A percentile compares a stretch with the other conserved stretches of the same genome.
phyloP scores from a whole-genome alignment of 805 yeast genomes.

The Wickerhamiella occidentalis region DNA sequence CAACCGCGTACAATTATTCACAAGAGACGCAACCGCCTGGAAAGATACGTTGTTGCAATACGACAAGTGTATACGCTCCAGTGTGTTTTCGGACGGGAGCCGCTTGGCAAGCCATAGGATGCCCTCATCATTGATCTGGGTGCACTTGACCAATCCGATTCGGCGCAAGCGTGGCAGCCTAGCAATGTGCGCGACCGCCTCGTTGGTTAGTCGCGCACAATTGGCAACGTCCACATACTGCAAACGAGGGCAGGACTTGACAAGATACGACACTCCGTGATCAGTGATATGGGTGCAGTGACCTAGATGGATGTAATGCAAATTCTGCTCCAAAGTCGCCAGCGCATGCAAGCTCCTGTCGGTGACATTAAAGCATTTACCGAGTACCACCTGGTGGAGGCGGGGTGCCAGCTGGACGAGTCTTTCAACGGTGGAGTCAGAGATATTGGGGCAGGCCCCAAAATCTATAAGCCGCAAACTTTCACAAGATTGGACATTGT shows the following conservation, averaged over 20 bases:
- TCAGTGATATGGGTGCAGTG: slow-evolving; percentile 89
- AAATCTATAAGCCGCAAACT: slow-evolving; percentile 71
- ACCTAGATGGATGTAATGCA: slow-evolving; percentile 86
- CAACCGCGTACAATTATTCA: slow-evolving; percentile 70
- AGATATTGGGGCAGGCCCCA: slow-evolving; percentile 63
- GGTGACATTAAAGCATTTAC: slow-evolving; percentile 78
- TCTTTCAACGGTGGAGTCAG: slow-evolving; percentile 65
- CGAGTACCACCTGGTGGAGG: slow-evolving; percentile 72
- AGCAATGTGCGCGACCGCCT: slow-evolving; percentile 63
- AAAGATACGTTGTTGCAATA: slow-evolving; percentile 75
- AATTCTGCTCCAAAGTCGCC: slow-evolving; percentile 58
- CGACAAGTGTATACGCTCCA: slow-evolving; percentile 87
- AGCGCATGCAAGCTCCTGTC: slow-evolving; percentile 66
- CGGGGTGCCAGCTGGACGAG: slow-evolving; percentile 71
- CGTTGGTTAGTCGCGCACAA: slow-evolving; percentile 78
- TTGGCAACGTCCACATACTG: slow-evolving; percentile 93
- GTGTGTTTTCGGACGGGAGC: slow-evolving; percentile 62
- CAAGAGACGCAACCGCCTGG: slow-evolving; percentile 60
- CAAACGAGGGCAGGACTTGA: slow-evolving; percentile 67
- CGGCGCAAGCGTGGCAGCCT: slow-evolving; percentile 69
- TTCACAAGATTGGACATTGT: slow-evolving; percentile 34
- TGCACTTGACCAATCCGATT: slow-evolving; percentile 88
- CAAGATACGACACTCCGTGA: slow-evolving; percentile 64
- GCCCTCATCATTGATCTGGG: slow-evolving; percentile 77
- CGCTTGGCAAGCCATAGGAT: slow-evolving; percentile 42